phyloP scores from a whole-genome alignment of 495 filamentous ascomycete genomes.

The Penicillium paxilli region DNA sequence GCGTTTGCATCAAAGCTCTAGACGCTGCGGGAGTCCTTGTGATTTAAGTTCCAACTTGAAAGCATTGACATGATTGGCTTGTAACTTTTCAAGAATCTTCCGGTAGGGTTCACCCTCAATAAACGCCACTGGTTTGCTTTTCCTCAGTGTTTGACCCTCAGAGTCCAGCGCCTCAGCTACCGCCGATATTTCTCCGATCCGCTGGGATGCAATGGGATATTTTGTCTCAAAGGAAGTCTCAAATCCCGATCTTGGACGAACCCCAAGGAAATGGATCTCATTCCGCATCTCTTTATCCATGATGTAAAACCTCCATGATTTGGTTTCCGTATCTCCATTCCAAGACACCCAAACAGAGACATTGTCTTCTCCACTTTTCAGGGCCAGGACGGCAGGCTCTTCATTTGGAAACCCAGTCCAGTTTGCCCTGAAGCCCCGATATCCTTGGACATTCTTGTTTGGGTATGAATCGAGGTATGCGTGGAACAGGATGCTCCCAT shows the following conservation, averaged over 20 bases:
- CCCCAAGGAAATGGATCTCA: not conserved
- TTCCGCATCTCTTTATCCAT: not conserved
- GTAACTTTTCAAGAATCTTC: not conserved
- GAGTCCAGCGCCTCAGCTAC: not conserved
- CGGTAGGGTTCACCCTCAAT: not conserved
- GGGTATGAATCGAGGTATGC: constrained; percentile 18
- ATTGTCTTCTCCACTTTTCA: constrained; percentile 3
- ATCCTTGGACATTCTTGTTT: constrained; percentile 16
- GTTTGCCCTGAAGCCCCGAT: constrained; percentile 22
- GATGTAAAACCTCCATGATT: constrained; percentile 29
- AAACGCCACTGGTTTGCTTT: not conserved
- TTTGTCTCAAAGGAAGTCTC: not conserved
- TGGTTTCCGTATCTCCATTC: constrained; percentile 42
- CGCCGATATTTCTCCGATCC: not conserved
- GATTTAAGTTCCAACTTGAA: too few relatives aligned
- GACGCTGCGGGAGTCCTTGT: not conserved
- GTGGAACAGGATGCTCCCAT: constrained; percentile 40
- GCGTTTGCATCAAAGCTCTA: not conserved
- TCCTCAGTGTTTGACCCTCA: not conserved
- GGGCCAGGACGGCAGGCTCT: constrained; percentile 24
- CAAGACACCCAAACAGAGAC: constrained; percentile 31
- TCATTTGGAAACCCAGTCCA: constrained; percentile 25
- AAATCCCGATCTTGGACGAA: not conserved
- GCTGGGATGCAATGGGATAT: not conserved
- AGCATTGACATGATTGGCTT: too few relatives aligned